Percentiles rank a stretch among this genome's conserved stretches.
phyloP scores from a whole-genome alignment of 2,329 filamentous ascomycete species.

The Fusarium nanum region DNA sequence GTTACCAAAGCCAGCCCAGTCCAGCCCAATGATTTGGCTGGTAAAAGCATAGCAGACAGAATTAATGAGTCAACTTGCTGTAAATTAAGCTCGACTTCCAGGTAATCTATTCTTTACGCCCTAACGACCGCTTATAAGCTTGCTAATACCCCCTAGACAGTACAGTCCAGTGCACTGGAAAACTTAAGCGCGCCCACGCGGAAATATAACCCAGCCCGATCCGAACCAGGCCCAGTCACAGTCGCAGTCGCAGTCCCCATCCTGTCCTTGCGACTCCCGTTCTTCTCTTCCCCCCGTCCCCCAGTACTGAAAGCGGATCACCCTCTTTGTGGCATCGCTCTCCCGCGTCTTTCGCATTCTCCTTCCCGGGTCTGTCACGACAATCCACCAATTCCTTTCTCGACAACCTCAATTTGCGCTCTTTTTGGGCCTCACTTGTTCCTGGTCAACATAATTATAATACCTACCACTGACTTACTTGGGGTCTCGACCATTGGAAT shows the following conservation, averaged over 20 bases:
- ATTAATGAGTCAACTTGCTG: not conserved
- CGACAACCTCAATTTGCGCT: constrained; percentile 38
- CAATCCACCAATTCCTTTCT: constrained; percentile 38
- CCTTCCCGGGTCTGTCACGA: constrained; percentile 39
- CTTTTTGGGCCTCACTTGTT: constrained; percentile 36
- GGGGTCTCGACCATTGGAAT: constrained; percentile 37
- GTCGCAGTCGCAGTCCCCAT: constrained; percentile 17
- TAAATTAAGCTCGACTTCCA: not conserved
- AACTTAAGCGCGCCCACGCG: constrained; percentile 43
- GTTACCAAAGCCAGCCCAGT: constrained; percentile 21
- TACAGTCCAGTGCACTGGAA: constrained; percentile 2
- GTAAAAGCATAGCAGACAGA: not conserved
- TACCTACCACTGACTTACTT: constrained; percentile 31
- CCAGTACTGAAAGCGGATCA: constrained; percentile 42
- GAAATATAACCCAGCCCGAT: constrained; percentile 29
- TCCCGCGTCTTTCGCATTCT: constrained; percentile 46
- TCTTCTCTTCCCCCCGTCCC: constrained; percentile 10
- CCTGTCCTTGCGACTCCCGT: constrained; percentile 36
- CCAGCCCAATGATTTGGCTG: constrained; percentile 1
- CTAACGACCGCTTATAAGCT: not conserved
- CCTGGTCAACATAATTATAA: constrained; percentile 25
- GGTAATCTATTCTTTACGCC: not conserved
- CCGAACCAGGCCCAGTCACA: constrained; percentile 36
- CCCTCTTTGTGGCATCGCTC: constrained; percentile 41
- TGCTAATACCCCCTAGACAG: not conserved